Base-by-base conservation (phyloP, 164 flowering plant species). In the Cinnamomum micranthum region DNA sequence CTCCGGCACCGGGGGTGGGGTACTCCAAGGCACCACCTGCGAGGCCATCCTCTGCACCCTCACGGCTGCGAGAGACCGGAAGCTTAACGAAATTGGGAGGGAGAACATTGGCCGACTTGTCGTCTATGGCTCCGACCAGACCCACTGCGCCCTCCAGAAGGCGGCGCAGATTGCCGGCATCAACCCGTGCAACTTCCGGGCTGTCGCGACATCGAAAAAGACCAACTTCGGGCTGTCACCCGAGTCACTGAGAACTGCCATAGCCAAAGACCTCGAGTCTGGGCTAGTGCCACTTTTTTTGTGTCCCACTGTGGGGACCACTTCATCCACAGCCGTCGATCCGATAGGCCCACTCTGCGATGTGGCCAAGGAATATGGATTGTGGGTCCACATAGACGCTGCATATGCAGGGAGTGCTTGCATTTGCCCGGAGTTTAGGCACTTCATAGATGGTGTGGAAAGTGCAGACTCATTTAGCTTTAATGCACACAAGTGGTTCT, bases 401-500 rank as follows among this genome's bases (percentile, higher is more conserved):
- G 95, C 93, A 0, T 91, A 91, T 31, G 92, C 90, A 2, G 92
- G 92, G 4, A 86, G 87, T 47, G 88, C 90, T 0, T 89, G 92
- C 50, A 86, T 91, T 0, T 91, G 90, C 80, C 93, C 91, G 0
- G 95, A 91, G 83, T 85, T 82, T 22, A 83, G 89, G 41, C 85
- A 85, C 41, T 86, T 80, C 75, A 73, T 91, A 4, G 85, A 88
- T 51, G 93, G 93, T 0, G 81, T 91, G 2, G 95, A 91, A 47
- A 59, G 47, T 28, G 88, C 87, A 0, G 75, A 88, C 71, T 92
- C 97, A 0, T 88, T 90, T 47, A 89, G 88, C 60, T 71, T 92
- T 27, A 92, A 89, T 75, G 87, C 94, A 12, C 97, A 92, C 73
- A 92, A 92, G 62, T 92, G 93, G 93, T 83, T 92, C 71, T 81